Conservation (phyloP, 1,139 yeast species). For the Saccharomyces uvarum region DNA sequence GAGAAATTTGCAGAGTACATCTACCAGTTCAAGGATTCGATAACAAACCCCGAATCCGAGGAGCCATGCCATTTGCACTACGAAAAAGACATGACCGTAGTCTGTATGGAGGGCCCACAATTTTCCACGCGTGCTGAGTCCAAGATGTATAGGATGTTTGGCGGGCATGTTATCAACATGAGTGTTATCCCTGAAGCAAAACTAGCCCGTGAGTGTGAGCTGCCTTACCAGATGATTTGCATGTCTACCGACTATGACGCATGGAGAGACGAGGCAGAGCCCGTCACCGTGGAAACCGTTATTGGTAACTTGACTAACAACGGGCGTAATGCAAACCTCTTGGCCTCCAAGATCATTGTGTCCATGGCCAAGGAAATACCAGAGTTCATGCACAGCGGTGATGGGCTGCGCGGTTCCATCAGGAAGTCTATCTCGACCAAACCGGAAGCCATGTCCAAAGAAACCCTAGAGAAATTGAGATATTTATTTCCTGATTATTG, state of each 20-base stretch:
- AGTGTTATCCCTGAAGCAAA: conserved; percentile 93
- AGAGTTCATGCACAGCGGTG: conserved; percentile 53
- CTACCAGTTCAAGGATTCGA: conserved; percentile 46
- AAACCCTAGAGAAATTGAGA: conserved; percentile 70
- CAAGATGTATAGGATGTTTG: conserved; percentile 76
- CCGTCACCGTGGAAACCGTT: conserved; percentile 94
- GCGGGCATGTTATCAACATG: conserved; percentile 95
- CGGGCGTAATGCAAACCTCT: conserved; percentile 71
- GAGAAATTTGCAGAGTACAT: conserved; percentile 59
- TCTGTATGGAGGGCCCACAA: conserved; percentile 99
- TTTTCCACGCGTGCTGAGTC: conserved; percentile 98
- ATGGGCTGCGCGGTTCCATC: conserved; percentile 67
- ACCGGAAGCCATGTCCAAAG: conserved; percentile 66
- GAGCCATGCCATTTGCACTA: conserved; percentile 29
- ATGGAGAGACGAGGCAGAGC: conserved; percentile 91
- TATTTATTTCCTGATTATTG: conserved; percentile 91
- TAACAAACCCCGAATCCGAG: conserved; percentile 41
- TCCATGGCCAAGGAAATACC: conserved; percentile 56
- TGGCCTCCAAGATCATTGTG: conserved; percentile 64
- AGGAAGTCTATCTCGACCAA: conserved; percentile 75
- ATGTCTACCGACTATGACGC: conserved; percentile 99
- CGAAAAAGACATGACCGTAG: conserved; percentile 65
- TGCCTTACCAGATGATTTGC: conserved; percentile 94
- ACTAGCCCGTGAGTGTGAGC: conserved; percentile 94
- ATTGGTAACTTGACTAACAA: conserved; percentile 86